These are phyloP conservation scores for Clarireedia monteithiana DNA, from an alignment of 2,329 filamentous ascomycete species.

Conservation along the genomic window DNA sequence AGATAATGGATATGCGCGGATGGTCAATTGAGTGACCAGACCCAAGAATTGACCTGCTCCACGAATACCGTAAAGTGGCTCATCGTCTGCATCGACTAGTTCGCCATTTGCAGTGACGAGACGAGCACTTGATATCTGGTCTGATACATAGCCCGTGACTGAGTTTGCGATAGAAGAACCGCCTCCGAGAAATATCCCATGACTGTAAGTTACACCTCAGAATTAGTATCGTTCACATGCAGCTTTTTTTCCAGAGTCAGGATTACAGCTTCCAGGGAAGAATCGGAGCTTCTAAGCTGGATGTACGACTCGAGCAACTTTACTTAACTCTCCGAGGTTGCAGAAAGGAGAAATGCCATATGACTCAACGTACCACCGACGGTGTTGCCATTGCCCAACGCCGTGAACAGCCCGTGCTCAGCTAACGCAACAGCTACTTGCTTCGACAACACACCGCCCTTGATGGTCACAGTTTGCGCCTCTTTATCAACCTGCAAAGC, in stretches of 20 bases:
- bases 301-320: too few species aligned
- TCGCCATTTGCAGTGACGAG: constrained; percentile 24
- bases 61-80: constrained; percentile 26
- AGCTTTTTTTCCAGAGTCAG: too few species aligned
- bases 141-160: constrained; percentile 19
- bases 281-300: too few species aligned
- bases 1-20: constrained; percentile 20
- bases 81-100: constrained; percentile 17
- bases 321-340: too few species aligned
- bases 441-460: neutral
- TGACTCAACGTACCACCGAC: constrained; percentile 23
- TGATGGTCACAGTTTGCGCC: constrained; percentile 11
- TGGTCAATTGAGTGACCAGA: constrained; percentile 24
- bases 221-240: too few species aligned
- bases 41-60: constrained; percentile 29
- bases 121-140: constrained; percentile 23
- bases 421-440: neutral
- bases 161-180: constrained; percentile 6
- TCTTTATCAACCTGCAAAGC: constrained; percentile 16
- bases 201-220: too few species aligned
- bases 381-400: constrained; percentile 27
- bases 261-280: too few species aligned
- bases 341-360: too few species aligned
- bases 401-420: constrained; percentile 4
- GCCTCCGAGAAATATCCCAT: constrained; percentile 14